These are phyloP conservation scores for Umbelopsis ramanniana DNA, from an alignment of 192 early-diverging fungal species.

Conservation along the genomic window DNA sequence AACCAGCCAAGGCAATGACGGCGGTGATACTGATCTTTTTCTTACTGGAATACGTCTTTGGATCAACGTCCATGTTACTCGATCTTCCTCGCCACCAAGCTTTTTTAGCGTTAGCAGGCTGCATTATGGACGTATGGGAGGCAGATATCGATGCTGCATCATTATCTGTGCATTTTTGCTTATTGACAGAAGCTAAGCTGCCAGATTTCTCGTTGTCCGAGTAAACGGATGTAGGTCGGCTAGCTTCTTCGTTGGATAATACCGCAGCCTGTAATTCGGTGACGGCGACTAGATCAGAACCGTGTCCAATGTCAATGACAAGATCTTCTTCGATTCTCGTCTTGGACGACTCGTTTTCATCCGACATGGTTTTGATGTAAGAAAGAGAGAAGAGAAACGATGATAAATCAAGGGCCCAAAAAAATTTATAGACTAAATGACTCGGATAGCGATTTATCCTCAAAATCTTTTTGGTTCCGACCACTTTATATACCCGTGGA, in stretches of 20 bases:
- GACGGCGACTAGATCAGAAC: background rate
- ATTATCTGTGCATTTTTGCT: background rate
- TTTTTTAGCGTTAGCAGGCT: background rate
- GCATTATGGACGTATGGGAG: background rate
- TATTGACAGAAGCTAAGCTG: no score
- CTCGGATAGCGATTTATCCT: conserved; percentile 11
- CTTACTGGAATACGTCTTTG: background rate
- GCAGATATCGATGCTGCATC: background rate
- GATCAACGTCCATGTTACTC: background rate
- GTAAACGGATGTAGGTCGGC: background rate
- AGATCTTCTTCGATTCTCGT: conserved; percentile 13
- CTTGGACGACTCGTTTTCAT: background rate
- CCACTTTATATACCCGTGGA: background rate
- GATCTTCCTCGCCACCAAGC: conserved; percentile 12
- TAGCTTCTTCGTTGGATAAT: background rate
- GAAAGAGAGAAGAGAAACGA: background rate
- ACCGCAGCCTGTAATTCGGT: background rate
- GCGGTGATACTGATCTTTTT: conserved; percentile 4
- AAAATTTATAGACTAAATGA: background rate
- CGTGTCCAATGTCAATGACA: background rate
- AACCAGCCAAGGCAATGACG: conserved; percentile 9
- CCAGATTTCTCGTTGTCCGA: background rate
- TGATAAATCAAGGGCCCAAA: background rate
- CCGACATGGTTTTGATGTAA: background rate
- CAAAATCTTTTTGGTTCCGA: conserved; percentile 10